phyloP scores from a whole-genome alignment of 371 early-diverging fungal species.

The Mucor plumbeus region DNA sequence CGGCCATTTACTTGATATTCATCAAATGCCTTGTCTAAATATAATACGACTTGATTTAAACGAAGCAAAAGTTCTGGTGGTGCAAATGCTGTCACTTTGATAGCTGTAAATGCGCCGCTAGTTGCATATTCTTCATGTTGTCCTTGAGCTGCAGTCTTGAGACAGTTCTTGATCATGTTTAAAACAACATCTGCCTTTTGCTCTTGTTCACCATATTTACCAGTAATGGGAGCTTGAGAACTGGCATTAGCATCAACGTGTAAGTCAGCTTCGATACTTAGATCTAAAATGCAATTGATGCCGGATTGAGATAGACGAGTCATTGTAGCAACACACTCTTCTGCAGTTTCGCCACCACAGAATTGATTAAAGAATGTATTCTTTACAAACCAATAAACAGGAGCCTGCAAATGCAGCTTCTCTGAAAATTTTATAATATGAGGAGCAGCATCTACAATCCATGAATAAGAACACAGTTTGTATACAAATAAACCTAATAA shows the following conservation, averaged over 20 bases:
- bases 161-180: slow-evolving; percentile 63
- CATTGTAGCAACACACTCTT: slow-evolving; percentile 83
- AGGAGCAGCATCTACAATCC: slow-evolving; percentile 49
- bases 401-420: slow-evolving; percentile 57
- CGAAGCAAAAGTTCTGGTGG: slow-evolving; percentile 77
- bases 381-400: slow-evolving; percentile 75
- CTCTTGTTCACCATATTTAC: slow-evolving; percentile 31
- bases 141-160: slow-evolving; percentile 68
- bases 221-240: slow-evolving; percentile 37
- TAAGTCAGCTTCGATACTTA: slow-evolving; percentile 86
- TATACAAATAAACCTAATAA: slow-evolving; percentile 42
- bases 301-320: slow-evolving; percentile 60
- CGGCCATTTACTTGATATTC: slow-evolving; percentile 31
- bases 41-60: slow-evolving; percentile 61
- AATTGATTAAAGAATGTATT: slow-evolving; percentile 90
- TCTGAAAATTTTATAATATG: slow-evolving; percentile 62
- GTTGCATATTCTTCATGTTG: slow-evolving; percentile 55
- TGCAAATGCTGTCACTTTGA: slow-evolving; percentile 88
- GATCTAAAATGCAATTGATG: slow-evolving; percentile 86
- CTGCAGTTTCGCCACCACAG: slow-evolving; percentile 88
- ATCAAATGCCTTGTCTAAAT: slow-evolving; percentile 46
- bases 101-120: slow-evolving; percentile 68
- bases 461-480: slow-evolving; percentile 43
- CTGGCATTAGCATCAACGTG: slow-evolving; percentile 45
- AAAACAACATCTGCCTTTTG: slow-evolving; percentile 69